A percentile compares a stretch with the other conserved stretches of the same genome.
Evolutionary conservation across 352 stramenopile species (phyloP).

Genomic region (Phytophthora macrochlamydospora): DNA sequence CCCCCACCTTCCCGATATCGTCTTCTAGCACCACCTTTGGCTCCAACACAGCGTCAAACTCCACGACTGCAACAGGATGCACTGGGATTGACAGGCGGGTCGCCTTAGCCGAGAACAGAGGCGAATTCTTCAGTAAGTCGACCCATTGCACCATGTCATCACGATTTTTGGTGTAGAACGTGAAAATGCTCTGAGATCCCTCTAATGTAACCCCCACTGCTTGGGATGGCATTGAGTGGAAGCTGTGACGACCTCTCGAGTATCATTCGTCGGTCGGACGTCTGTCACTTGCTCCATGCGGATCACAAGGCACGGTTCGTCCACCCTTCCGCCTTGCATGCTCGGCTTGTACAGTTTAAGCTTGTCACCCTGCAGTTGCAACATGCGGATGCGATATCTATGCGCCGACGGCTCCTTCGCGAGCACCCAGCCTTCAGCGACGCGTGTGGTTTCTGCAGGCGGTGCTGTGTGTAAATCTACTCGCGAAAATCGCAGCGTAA

Average conservation of each 20-base stretch:
- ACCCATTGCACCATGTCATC: slow-evolving; percentile 87
- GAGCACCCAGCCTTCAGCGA: slow-evolving; percentile 87
- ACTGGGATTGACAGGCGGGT: slow-evolving; percentile 79
- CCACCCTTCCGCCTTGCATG: slow-evolving; percentile 73
- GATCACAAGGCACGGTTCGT: slow-evolving; percentile 74
- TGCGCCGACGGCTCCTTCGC: slow-evolving; percentile 81
- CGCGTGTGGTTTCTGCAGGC: slow-evolving; percentile 39
- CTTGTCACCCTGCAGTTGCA: slow-evolving; percentile 81
- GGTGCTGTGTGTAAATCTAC: slow-evolving; percentile 54
- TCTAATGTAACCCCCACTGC: slow-evolving; percentile 88
- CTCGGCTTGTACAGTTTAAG: slow-evolving; percentile 87
- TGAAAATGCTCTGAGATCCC: slow-evolving; percentile 82
- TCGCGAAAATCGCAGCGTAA: slow-evolving; percentile 85
- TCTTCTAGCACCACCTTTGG: slow-evolving; percentile 73
- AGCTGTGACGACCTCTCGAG: slow-evolving; percentile 70
- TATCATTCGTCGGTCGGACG: slow-evolving; percentile 85
- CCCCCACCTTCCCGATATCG: slow-evolving; percentile 76
- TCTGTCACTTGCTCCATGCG: slow-evolving; percentile 87
- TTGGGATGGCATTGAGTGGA: slow-evolving; percentile 88
- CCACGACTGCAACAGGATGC: slow-evolving; percentile 77
- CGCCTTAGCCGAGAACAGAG: slow-evolving; percentile 63
- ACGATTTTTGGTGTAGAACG: slow-evolving; percentile 80
- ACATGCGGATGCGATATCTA: slow-evolving; percentile 80
- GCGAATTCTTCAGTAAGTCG: slow-evolving; percentile 88
- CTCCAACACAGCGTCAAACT: slow-evolving; percentile 72